Conservation (phyloP, 805 yeast species). For the Candida ficus region DNA sequence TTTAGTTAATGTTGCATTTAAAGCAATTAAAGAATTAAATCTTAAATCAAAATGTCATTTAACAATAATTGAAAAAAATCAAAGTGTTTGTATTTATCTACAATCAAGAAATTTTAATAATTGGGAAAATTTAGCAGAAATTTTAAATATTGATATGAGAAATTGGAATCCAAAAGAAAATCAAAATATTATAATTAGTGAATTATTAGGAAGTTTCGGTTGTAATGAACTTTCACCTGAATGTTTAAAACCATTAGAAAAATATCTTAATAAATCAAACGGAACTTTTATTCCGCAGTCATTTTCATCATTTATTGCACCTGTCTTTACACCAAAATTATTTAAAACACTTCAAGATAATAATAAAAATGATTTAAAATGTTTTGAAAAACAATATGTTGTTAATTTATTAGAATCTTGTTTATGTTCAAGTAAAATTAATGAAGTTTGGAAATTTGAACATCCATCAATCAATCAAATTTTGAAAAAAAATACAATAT, state of each 20-base stretch:
- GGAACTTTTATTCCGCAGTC: constrained; percentile 61
- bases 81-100: constrained; percentile 49
- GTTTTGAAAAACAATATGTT: constrained; percentile 44
- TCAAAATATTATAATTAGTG: constrained; percentile 66
- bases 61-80: constrained; percentile 69
- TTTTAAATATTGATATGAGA: constrained; percentile 58
- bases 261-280: constrained; percentile 30
- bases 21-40: constrained; percentile 33
- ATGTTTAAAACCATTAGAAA: constrained; percentile 46
- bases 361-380: constrained; percentile 22
- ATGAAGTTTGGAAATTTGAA: constrained; percentile 55
- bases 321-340: constrained; percentile 56
- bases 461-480: constrained; percentile 64
- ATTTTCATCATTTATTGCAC: constrained; percentile 58
- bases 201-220: constrained; percentile 85
- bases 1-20: constrained; percentile 49
- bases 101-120: constrained; percentile 39
- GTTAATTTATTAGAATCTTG: constrained; percentile 37
- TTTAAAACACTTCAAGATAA: constrained; percentile 30
- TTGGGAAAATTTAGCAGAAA: constrained; percentile 50
- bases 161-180: constrained; percentile 36
- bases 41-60: constrained; percentile 27
- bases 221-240: constrained; percentile 91
- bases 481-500: constrained; percentile 25
- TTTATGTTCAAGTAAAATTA: constrained; percentile 39